Base-by-base conservation (phyloP, 2,329 filamentous ascomycete genomes). In the Leptosphaerulina australis region DNA sequence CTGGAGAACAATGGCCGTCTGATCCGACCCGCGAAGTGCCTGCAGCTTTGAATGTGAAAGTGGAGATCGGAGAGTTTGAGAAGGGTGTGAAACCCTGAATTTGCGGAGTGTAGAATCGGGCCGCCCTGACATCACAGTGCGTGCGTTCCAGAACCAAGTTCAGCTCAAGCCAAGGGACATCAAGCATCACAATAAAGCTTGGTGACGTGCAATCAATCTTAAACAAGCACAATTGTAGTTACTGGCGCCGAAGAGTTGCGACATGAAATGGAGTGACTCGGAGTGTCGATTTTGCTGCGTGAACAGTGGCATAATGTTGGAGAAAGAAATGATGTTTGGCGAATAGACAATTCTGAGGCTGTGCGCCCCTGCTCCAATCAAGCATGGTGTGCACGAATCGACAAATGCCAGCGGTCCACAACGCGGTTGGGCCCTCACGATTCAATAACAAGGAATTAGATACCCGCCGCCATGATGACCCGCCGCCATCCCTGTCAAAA, bases 171-270 rank as follows among this genome's bases (percentile, higher is more conserved):
- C 55, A 64, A 66, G 61, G 53, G 55, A 49, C 41, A 24, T 60
- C 59, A 65, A 65, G 62, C 62, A 59, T 58, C 58, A 49, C 53
- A 34, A 45, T 31, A 36, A 64, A 56, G 61, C 62, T 66, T 64
- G 56, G 58, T 66, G 62, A 66, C 62, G 62, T 66, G 56, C 39
- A 30, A 55, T 44, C 41, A 20, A n/a, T 12, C 35, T 22, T 14
- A 40, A 51, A 37, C 48, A 41, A 51, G 48, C 48, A 41, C 31
- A 39, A n/a, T 24, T 24, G 24, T 30, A 31, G 15, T 17, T 25
- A 24, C 21, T 44, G 25, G 28, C 26, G 24, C 18, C 4, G 14
- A 25, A 24, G 28, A 28, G 44, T 35, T 37, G 25, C 30, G 50
- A 30, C 22, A 35, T 25, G 38, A 35, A 53, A 48, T 53, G 3